A percentile compares a stretch with the other conserved stretches of the same genome.
phyloP scores from a whole-genome alignment of 2,329 filamentous ascomycete species.

The Aureobasidium sp. region DNA sequence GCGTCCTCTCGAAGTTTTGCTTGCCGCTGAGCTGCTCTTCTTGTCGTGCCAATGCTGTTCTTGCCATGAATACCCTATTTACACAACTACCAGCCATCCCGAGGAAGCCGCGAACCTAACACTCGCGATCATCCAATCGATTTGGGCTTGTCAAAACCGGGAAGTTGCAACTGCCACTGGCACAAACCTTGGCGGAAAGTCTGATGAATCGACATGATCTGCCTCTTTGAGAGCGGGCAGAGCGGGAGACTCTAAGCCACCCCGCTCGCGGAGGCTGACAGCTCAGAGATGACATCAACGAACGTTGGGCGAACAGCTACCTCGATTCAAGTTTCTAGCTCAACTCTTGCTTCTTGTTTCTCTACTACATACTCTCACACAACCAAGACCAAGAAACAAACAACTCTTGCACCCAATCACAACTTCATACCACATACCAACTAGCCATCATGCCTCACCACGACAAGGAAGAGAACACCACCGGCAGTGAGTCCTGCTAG shows the following conservation, averaged over 20 bases:
- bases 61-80: background rate
- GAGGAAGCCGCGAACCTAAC: background rate
- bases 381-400: background rate
- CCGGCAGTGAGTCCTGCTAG: constrained; percentile 27
- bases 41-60: background rate
- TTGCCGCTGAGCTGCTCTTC: background rate
- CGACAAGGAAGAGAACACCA: constrained; percentile 32
- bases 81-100: background rate
- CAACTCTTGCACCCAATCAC: background rate
- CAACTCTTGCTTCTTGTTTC: background rate
- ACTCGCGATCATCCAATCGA: background rate
- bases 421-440: background rate
- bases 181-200: background rate
- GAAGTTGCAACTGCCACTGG: background rate
- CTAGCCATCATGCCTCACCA: constrained; percentile 31
- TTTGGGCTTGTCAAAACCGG: background rate
- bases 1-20: background rate
- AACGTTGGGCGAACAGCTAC: background rate
- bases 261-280: background rate
- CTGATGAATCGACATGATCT: background rate
- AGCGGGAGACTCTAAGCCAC: background rate
- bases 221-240: background rate
- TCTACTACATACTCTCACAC: background rate
- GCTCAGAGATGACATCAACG: background rate
- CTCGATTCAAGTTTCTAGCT: background rate